These are phyloP conservation scores for Adenanthera pavonina DNA, from an alignment of 306 rosid genomes.

Conservation along the genomic window DNA sequence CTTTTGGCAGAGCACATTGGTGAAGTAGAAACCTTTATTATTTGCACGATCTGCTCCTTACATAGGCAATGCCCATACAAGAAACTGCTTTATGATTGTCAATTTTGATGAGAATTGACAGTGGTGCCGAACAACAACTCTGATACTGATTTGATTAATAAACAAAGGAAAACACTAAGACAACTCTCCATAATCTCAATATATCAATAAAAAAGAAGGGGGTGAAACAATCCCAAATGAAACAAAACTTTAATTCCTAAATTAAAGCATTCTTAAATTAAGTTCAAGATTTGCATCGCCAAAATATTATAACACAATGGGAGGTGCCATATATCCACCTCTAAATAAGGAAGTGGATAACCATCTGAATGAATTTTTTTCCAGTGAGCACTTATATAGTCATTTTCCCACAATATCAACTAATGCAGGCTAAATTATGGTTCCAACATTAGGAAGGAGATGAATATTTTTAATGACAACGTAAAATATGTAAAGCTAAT, in stretches of 20 bases:
- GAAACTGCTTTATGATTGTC: neutral
- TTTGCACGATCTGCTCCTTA: too few species aligned
- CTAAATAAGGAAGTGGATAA: slow-evolving; percentile 3
- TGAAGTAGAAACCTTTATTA: neutral
- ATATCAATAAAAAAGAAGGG: neutral
- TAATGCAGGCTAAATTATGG: neutral
- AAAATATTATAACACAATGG: neutral
- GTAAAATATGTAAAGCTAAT: slow-evolving; percentile 7
- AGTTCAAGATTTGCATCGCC: neutral
- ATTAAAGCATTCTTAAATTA: neutral
- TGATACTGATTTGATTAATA: neutral
- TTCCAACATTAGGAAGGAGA: neutral
- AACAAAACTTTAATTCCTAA: neutral
- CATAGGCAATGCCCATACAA: neutral
- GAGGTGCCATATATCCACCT: neutral
- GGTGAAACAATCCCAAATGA: neutral
- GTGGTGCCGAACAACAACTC: neutral
- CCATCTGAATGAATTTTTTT: neutral
- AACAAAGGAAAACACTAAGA: neutral
- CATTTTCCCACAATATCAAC: neutral
- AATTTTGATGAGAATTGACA: neutral
- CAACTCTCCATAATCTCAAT: neutral
- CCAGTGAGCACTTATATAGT: neutral
- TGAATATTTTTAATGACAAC: neutral
- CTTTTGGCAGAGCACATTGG: neutral